Percentiles rank a stretch among this genome's conserved stretches.
phyloP scores from a whole-genome alignment of 257 asterid genomes.

The Petunia axillaris region DNA sequence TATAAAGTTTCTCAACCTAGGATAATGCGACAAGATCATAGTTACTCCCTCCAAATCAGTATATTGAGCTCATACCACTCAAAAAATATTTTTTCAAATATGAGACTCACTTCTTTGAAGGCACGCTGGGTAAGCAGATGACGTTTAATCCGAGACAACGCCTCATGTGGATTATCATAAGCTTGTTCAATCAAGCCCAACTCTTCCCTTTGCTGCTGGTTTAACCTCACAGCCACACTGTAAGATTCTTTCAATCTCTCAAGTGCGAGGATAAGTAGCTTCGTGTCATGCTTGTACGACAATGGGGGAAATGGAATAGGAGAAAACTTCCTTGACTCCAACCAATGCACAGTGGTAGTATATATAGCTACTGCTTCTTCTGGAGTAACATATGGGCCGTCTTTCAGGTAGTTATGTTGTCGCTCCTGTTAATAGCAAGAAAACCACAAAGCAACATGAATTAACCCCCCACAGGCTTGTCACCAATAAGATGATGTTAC shows the following conservation, averaged over 20 bases:
- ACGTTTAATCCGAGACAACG: conserved; percentile 93
- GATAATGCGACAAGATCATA: background rate
- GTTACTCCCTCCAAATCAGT: background rate
- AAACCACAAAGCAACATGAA: background rate
- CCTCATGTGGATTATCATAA: conserved; percentile 98
- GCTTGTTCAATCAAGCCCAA: conserved; percentile 98
- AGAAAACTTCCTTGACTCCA: conserved; percentile 95
- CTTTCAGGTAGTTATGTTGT: conserved; percentile 93
- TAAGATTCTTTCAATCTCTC: conserved; percentile 98
- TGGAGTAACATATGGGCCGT: conserved; percentile 97
- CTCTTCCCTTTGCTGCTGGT: conserved; percentile 95
- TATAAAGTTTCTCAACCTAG: background rate
- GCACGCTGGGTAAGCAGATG: conserved; percentile 99
- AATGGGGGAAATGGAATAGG: conserved; percentile 97
- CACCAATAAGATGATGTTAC: background rate
- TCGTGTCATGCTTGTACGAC: conserved; percentile 97
- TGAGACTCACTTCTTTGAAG: conserved; percentile 83
- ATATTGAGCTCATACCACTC: background rate
- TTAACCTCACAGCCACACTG: conserved; percentile 96
- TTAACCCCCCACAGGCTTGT: background rate
- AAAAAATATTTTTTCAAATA: background rate
- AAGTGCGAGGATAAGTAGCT: conserved; percentile 91
- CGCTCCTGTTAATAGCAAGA: conserved; percentile 62
- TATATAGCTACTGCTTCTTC: conserved; percentile 99
- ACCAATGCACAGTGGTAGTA: conserved; percentile 99